A percentile compares a stretch with the other conserved stretches of the same genome.
phyloP scores from a whole-genome alignment of 768 basidiomycete species.

The Xerocomellus intermedius region DNA sequence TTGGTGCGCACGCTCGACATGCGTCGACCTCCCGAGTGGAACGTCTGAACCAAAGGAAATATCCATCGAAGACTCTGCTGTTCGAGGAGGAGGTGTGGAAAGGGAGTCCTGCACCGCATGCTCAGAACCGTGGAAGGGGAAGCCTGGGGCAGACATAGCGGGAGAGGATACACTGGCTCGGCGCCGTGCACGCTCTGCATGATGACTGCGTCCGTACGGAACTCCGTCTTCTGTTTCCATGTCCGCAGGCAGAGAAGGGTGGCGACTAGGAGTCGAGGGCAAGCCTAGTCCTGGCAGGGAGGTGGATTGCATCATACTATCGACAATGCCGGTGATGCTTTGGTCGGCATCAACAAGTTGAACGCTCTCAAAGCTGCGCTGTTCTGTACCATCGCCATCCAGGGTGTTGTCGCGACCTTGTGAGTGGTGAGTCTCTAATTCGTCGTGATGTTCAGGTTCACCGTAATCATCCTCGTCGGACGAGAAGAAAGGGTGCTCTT shows the following conservation, averaged over 20 bases:
- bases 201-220: constrained; percentile 63
- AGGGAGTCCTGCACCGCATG: constrained; percentile 11
- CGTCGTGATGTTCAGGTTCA: constrained; percentile 14
- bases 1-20: constrained; percentile 36
- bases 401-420: constrained; percentile 2
- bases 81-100: constrained; percentile 26
- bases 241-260: constrained; percentile 46
- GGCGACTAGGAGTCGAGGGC: constrained; percentile 38
- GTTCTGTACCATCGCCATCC: constrained; percentile 7
- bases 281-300: constrained; percentile 25
- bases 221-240: constrained; percentile 60
- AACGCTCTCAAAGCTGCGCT: constrained; percentile 40
- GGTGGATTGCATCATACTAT: constrained; percentile 56
- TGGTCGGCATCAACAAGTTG: constrained; percentile 44
- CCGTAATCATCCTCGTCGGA: constrained; percentile 34
- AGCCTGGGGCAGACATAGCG: constrained; percentile 37
- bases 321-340: constrained; percentile 70
- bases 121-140: constrained; percentile 30
- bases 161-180: constrained; percentile 32
- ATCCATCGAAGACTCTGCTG: constrained; percentile 25
- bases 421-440: constrained; percentile 12
- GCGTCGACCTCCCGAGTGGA: constrained; percentile 39
- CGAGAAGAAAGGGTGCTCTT: constrained; percentile 47
- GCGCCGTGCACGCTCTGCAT: constrained; percentile 49
- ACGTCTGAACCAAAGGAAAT: constrained; percentile 12